A percentile compares a stretch with the other conserved stretches of the same genome.
Conservation (phyloP, 495 filamentous ascomycete genomes). For the Astrothelium macrocarpum region DNA sequence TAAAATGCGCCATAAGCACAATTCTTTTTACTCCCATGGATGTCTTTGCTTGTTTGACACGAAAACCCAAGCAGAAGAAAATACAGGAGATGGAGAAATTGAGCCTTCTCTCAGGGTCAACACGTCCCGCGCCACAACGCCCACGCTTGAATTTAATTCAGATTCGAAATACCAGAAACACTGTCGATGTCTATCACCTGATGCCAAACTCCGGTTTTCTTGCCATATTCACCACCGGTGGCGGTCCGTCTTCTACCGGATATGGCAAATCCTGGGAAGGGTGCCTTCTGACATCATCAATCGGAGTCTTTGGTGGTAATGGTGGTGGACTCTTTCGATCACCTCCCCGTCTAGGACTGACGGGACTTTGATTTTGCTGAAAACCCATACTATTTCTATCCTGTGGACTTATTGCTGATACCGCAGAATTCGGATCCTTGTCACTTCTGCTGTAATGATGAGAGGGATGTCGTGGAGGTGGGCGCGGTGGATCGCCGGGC, state of each 20-base stretch:
- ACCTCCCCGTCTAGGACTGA: not conserved
- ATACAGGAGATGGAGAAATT: not conserved
- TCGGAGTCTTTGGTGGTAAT: constrained; percentile 75
- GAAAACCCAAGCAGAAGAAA: not conserved
- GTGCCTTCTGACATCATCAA: constrained; percentile 26
- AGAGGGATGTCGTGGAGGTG: constrained; percentile 19
- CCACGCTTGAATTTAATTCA: not conserved
- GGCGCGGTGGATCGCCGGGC: not conserved
- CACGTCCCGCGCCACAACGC: not conserved
- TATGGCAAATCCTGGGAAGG: constrained; percentile 48
- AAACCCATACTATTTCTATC: not conserved
- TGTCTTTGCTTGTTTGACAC: not conserved
- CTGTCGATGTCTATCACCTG: constrained; percentile 33
- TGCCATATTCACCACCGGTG: constrained; percentile 71
- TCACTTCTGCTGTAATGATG: constrained; percentile 37
- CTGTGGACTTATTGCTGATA: constrained; percentile 11
- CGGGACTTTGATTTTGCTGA: not conserved
- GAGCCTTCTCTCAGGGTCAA: not conserved
- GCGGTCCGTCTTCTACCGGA: constrained; percentile 69
- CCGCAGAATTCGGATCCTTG: constrained; percentile 26
- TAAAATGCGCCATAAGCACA: not conserved
- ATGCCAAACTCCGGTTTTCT: constrained; percentile 71
- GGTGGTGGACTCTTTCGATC: constrained; percentile 49
- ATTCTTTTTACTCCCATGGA: not conserved
- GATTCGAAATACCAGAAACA: not conserved